Conservation (phyloP, 257 asterid genomes). For the Marsdenia floribunda region DNA sequence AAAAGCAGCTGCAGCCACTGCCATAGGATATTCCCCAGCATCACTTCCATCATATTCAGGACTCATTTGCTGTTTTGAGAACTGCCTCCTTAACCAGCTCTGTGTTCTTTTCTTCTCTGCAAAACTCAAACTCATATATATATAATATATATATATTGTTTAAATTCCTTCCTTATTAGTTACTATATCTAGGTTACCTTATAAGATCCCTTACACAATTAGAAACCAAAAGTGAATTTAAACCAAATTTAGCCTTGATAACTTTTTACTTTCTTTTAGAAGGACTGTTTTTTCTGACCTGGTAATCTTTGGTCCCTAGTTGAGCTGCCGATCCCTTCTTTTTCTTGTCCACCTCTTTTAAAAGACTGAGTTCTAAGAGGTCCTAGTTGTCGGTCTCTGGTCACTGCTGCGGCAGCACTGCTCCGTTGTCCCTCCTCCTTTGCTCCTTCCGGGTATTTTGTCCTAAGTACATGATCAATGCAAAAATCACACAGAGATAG, state of each 20-base stretch:
- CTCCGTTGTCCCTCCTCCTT: slow-evolving; percentile 34
- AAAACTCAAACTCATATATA: background rate
- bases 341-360: slow-evolving; percentile 37
- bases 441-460: slow-evolving; percentile 27
- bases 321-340: slow-evolving; percentile 36
- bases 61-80: slow-evolving; percentile 58
- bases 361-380: slow-evolving; percentile 41
- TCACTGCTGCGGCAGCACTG: slow-evolving; percentile 27
- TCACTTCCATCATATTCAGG: slow-evolving; percentile 35
- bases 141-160: background rate
- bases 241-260: too few relatives aligned
- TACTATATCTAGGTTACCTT: too few relatives aligned
- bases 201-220: too few relatives aligned
- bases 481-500: background rate
- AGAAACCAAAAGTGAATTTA: too few relatives aligned
- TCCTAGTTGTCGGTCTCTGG: slow-evolving; percentile 33
- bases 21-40: slow-evolving; percentile 50
- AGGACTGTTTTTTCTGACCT: slow-evolving; percentile 38
- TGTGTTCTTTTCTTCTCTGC: slow-evolving; percentile 54
- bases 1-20: slow-evolving; percentile 86
- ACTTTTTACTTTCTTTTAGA: slow-evolving; percentile 29
- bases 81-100: slow-evolving; percentile 63
- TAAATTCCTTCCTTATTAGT: background rate
- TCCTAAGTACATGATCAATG: slow-evolving; percentile 24
- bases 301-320: slow-evolving; percentile 33